A percentile compares a stretch with the other conserved stretches of the same genome.
Evolutionary conservation across 2,329 filamentous ascomycete species (phyloP).

Genomic region (Fusarium nisikadoi): DNA sequence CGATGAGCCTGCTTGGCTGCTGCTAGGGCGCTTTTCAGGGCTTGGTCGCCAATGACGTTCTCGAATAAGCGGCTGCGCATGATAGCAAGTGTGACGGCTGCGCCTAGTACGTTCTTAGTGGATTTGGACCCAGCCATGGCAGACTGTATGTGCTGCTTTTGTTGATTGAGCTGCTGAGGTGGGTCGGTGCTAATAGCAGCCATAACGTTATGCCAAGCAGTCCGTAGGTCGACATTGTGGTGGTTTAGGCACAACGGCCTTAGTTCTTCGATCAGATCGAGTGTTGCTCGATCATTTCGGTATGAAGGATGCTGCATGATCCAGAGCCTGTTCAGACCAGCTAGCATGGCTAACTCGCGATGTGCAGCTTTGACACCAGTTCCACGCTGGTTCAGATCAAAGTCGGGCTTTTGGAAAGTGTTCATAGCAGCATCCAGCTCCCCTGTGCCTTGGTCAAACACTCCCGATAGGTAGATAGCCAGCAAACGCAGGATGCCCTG

Average conservation of each 20-base stretch:
- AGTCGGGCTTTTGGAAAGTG: conserved; percentile 71
- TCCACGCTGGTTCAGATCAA: conserved; percentile 57
- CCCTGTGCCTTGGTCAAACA: conserved; percentile 81
- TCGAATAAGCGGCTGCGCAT: conserved; percentile 88
- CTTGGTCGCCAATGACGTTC: conserved; percentile 82
- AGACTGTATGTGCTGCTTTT: conserved; percentile 80
- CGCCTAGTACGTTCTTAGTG: conserved; percentile 79
- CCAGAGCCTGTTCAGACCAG: conserved; percentile 75
- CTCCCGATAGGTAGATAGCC: conserved; percentile 77
- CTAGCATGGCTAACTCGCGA: conserved; percentile 73
- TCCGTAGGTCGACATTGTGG: conserved; percentile 78
- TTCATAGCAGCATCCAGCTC: conserved; percentile 74
- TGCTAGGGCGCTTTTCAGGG: conserved; percentile 78
- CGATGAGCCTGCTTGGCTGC: conserved; percentile 74
- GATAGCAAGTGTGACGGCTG: conserved; percentile 84
- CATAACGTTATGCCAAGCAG: conserved; percentile 80
- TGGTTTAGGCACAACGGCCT: conserved; percentile 75
- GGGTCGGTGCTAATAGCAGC: conserved; percentile 73
- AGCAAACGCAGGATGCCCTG: conserved; percentile 60
- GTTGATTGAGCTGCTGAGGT: conserved; percentile 75
- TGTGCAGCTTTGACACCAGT: conserved; percentile 61
- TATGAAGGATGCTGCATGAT: conserved; percentile 74
- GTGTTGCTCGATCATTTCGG: conserved; percentile 67
- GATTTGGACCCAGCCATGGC: conserved; percentile 76
- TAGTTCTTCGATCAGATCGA: conserved; percentile 71